Conservation (phyloP, 768 basidiomycete species). For the Phlegmacium glaucopus region DNA sequence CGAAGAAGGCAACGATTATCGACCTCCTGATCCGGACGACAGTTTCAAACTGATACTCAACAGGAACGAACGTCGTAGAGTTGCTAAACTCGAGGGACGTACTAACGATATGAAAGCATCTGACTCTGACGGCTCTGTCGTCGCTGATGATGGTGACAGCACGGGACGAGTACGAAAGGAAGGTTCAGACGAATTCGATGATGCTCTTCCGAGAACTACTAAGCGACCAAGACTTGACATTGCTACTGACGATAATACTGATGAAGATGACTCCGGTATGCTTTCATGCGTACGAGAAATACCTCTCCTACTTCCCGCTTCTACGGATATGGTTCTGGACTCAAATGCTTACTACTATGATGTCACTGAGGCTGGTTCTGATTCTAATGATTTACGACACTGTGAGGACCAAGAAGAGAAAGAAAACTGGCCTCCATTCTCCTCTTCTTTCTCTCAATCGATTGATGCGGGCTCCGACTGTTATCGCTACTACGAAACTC, state of each 20-base stretch:
- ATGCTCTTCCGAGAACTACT: too few species aligned
- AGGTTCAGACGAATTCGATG: too few species aligned
- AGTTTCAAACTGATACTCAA: background rate
- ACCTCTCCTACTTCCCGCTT: background rate
- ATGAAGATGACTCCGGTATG: too few species aligned
- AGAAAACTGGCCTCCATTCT: constrained; percentile 16
- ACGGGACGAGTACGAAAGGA: too few species aligned
- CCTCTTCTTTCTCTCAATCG: constrained; percentile 5
- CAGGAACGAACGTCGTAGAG: background rate
- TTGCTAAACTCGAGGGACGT: background rate
- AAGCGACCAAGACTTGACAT: background rate
- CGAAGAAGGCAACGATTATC: background rate
- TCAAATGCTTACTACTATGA: background rate
- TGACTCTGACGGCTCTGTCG: background rate
- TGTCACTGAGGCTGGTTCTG: background rate
- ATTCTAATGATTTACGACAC: background rate
- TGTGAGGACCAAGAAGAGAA: constrained; percentile 11
- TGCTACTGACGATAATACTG: background rate
- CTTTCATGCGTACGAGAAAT: too few species aligned
- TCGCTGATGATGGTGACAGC: background rate
- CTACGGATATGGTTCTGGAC: background rate
- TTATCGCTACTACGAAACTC: background rate
- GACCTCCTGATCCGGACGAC: background rate
- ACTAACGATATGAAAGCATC: background rate
- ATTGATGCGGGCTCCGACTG: background rate